A percentile compares a stretch with the other conserved stretches of the same genome.
Evolutionary conservation across 345 rosid genomes (phyloP).

Genomic region (Melastoma malabathricum): DNA sequence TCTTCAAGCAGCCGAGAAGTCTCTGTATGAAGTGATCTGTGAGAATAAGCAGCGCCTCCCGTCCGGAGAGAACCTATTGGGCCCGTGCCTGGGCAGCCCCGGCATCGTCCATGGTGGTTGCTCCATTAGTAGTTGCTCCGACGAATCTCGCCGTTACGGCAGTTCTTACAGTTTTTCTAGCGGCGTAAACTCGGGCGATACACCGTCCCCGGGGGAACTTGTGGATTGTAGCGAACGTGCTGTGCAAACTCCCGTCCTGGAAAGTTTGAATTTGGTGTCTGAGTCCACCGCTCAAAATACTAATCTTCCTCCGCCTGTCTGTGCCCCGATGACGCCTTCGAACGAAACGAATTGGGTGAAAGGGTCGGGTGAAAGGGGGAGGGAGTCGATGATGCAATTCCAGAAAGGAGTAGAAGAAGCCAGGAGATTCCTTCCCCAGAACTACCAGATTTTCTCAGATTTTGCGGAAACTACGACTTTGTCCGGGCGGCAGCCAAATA

Average conservation of each 20-base stretch:
- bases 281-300: conserved; percentile 29
- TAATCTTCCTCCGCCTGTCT: conserved; percentile 5
- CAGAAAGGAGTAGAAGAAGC: conserved; percentile 68
- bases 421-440: conserved; percentile 54
- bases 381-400: conserved; percentile 38
- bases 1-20: conserved; percentile 47
- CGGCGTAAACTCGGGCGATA: conserved; percentile 24
- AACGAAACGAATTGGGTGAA: conserved; percentile 2
- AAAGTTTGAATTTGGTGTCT: conserved; percentile 36
- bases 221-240: conserved; percentile 19
- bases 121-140: conserved; percentile 13
- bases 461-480: conserved; percentile 10
- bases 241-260: conserved; percentile 19
- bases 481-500: no score
- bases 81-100: conserved; percentile 12
- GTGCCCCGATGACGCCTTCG: conserved; percentile 7
- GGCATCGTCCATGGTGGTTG: conserved; percentile 9
- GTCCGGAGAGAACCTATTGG: conserved; percentile 2
- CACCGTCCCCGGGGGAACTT: conserved; percentile 27
- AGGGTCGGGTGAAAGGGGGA: conserved; percentile 16
- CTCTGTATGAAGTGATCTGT: conserved; percentile 29
- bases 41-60: conserved; percentile 9
- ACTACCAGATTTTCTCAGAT: conserved; percentile 28
- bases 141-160: conserved; percentile 6
- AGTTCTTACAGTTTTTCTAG: conserved; percentile 15